Conservation (phyloP, 2,329 filamentous ascomycete species). For the Fusarium bactridioides region DNA sequence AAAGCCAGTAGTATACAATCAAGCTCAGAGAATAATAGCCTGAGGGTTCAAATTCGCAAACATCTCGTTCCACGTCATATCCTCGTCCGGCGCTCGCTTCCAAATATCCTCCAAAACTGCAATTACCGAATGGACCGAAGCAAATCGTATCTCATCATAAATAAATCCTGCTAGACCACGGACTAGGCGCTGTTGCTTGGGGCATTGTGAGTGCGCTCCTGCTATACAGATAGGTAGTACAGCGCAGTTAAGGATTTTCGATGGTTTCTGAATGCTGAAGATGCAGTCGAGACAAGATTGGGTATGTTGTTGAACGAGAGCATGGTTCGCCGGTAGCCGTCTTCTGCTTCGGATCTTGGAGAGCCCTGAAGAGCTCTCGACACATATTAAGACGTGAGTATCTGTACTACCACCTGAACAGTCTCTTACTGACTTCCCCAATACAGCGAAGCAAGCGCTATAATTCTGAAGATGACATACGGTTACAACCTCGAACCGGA, state of each 20-base stretch:
- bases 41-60: constrained; percentile 36
- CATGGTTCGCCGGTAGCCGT: constrained; percentile 46
- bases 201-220: constrained; percentile 46
- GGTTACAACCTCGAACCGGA: constrained; percentile 39
- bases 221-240: constrained; percentile 50
- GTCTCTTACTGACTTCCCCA: fast-evolving
- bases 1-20: neutral
- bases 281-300: constrained; percentile 48
- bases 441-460: constrained; percentile 33
- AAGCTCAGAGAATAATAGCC: constrained; percentile 34
- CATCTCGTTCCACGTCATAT: constrained; percentile 37
- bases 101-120: constrained; percentile 35
- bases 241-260: constrained; percentile 50
- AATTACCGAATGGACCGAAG: constrained; percentile 49
- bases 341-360: neutral
- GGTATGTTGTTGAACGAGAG: constrained; percentile 51
- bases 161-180: constrained; percentile 33
- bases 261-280: constrained; percentile 46
- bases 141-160: constrained; percentile 46
- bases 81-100: constrained; percentile 2
- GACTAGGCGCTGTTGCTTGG: constrained; percentile 39
- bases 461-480: constrained; percentile 36
- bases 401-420: fast-evolving
- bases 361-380: fast-evolving
- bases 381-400: neutral